Base-by-base conservation (phyloP, 192 early-diverging fungal genomes). In the Entomortierella beljakovae region DNA sequence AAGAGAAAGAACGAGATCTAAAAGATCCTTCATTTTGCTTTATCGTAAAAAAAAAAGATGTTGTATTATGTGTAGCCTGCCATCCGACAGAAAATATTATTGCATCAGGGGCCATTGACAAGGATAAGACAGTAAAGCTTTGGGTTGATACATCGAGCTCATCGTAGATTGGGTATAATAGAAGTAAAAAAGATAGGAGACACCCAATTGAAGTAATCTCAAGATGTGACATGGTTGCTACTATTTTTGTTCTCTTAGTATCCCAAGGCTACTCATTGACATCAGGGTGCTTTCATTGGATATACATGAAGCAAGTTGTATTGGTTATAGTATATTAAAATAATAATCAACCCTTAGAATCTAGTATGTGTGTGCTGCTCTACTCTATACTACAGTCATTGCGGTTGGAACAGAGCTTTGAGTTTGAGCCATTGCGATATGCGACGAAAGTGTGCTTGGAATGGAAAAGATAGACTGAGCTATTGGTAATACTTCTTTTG, bases 41-140 rank as follows among this genome's bases (percentile, higher is more conserved):
- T n/a, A n/a, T n/a, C n/a, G n/a, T n/a, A n/a, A n/a, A n/a, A n/a
- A n/a, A n/a, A n/a, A n/a, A 83, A 88, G 98, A 97, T 74, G 93
- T 93, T 3, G 97, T 99, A 22, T 80, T 99, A 40, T 88, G 93
- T 48, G 92, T 99, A 26, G 92, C 94, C 34, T 98, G 96, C 67
- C 98, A 99, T 84, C 98, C 98, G 38, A 91, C 89, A 13, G 85
- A 91, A 57, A 94, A 96, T 66, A 98, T 98, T 59, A 99, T 99
- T 80, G 98, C 97, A 13, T 96, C 95, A 10, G 94, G 94, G 18
- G 88, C 94, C 7, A 93, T 98, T 71, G 93, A 97, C 68, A 90
- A 91, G 67, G 98, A 99, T 86, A 89, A 90, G 81, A 86, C 91
- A 1, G 90, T 97, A 20, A 94, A 96, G 71, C 88, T 97, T 22